These are phyloP conservation scores for Pythium inflatum DNA, from an alignment of 352 stramenopile genomes.

Conservation along the genomic window DNA sequence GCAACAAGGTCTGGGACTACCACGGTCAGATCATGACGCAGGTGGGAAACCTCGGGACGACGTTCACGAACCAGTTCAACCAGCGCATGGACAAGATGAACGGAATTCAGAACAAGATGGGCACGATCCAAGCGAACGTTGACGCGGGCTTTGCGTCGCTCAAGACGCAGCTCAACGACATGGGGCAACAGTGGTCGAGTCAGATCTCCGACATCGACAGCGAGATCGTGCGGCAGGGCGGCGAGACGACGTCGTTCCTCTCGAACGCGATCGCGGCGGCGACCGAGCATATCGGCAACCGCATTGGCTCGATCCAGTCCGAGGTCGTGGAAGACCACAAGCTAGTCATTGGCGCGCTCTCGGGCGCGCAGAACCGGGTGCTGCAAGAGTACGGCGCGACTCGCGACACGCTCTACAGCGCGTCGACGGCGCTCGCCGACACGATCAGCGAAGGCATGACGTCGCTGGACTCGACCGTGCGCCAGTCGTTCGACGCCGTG, in stretches of 20 bases:
- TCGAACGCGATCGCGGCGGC: background rate
- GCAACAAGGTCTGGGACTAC: conserved; percentile 1
- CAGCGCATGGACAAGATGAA: conserved; percentile 5
- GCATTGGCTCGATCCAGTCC: background rate
- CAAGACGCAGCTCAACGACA: background rate
- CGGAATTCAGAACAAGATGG: background rate
- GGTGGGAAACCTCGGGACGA: background rate
- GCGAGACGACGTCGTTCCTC: background rate
- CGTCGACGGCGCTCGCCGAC: background rate
- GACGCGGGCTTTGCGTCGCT: conserved; percentile 2
- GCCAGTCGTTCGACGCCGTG: conserved; percentile 1
- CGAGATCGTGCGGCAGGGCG: background rate
- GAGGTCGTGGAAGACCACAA: background rate
- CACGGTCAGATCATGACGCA: conserved; percentile 3
- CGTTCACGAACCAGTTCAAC: background rate
- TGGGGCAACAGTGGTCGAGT: background rate
- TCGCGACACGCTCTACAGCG: background rate
- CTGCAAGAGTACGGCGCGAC: background rate
- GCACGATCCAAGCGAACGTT: background rate
- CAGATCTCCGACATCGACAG: conserved; percentile 4
- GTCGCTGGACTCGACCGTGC: background rate
- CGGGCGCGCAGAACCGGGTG: background rate
- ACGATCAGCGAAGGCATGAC: background rate
- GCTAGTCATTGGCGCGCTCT: background rate
- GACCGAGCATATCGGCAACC: conserved; percentile 4